phyloP scores from a whole-genome alignment of 1,139 yeast genomes.

The Citeromyces hawaiiensis region DNA sequence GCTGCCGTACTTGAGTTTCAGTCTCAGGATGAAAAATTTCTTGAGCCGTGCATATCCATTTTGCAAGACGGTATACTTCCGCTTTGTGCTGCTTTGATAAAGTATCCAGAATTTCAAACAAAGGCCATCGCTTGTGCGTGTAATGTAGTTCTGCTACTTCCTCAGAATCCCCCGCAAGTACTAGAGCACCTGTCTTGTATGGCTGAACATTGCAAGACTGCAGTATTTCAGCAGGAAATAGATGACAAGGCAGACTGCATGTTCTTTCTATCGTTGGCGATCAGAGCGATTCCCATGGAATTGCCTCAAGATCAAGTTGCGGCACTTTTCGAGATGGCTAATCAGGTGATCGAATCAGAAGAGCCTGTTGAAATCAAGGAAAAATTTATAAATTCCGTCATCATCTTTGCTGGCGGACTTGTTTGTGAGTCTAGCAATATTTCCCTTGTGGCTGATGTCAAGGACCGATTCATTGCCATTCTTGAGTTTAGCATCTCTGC shows the following conservation, averaged over 20 bases:
- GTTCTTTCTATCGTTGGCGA: not conserved
- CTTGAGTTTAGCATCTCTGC: not conserved
- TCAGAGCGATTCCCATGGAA: not conserved
- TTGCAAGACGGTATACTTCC: not conserved
- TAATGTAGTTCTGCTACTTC: not conserved
- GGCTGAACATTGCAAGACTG: not conserved
- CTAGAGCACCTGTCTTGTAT: not conserved
- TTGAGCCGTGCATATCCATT: not conserved
- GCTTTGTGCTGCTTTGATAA: not conserved
- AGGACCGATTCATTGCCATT: not conserved
- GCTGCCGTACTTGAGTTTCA: constrained; percentile 61
- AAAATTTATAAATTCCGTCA: not conserved
- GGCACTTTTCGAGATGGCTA: not conserved
- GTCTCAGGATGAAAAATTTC: constrained; percentile 11
- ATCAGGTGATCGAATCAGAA: not conserved
- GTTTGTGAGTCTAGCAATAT: not conserved
- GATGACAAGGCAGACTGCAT: not conserved
- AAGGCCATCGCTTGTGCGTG: not conserved
- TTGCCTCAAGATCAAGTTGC: not conserved
- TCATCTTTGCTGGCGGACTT: not conserved
- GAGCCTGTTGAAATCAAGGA: not conserved
- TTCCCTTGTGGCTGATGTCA: not conserved
- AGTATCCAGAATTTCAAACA: not conserved
- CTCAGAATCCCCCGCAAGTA: not conserved
- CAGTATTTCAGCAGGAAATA: not conserved